A percentile compares a stretch with the other conserved stretches of the same genome.
Conservation (phyloP, 805 yeast species). For the Myxozyma kluyveri region DNA sequence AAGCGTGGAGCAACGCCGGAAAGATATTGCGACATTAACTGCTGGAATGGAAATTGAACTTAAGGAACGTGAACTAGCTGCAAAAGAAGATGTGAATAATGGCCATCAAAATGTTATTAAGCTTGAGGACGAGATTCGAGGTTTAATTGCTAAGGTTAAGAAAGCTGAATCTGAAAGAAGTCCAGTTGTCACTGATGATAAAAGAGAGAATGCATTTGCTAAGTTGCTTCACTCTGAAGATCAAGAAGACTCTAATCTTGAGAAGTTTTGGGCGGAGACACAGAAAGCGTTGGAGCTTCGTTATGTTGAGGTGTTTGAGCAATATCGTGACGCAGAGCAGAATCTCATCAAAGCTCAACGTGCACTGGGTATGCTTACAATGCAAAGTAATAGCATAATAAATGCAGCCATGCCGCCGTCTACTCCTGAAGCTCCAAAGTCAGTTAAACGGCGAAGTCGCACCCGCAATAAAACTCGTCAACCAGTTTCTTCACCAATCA, state of each 20-base stretch:
- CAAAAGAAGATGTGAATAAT: conserved; percentile 15
- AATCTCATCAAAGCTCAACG: conserved; percentile 21
- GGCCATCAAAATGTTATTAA: conserved; percentile 20
- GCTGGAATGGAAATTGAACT: conserved; percentile 2
- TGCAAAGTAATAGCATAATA: conserved; percentile 7
- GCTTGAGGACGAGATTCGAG: conserved; percentile 17
- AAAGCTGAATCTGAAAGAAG: conserved; percentile 23
- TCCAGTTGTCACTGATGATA: conserved; percentile 18
- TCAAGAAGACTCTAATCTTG: conserved; percentile 31
- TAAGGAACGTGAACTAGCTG: conserved; percentile 5
- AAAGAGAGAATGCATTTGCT: conserved; percentile 29
- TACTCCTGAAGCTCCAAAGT: conserved; percentile 15
- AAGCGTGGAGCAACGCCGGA: conserved; percentile 9
- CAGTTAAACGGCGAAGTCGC: conserved; percentile 19
- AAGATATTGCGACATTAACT: conserved; percentile 1
- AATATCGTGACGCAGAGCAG: conserved; percentile 36
- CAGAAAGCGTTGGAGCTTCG: conserved; percentile 39
- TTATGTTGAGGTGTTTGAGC: conserved; percentile 38
- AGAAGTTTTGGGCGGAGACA: conserved; percentile 39
- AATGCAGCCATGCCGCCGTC: background rate
- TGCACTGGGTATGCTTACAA: conserved; percentile 5
- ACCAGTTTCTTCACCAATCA: conserved; percentile 24
- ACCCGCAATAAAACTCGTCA: conserved; percentile 19
- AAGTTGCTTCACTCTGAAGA: conserved; percentile 33
- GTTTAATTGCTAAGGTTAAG: conserved; percentile 16